Evolutionary conservation across 2,329 filamentous ascomycete genomes (phyloP).

Genomic region (Didymella exigua): DNA sequence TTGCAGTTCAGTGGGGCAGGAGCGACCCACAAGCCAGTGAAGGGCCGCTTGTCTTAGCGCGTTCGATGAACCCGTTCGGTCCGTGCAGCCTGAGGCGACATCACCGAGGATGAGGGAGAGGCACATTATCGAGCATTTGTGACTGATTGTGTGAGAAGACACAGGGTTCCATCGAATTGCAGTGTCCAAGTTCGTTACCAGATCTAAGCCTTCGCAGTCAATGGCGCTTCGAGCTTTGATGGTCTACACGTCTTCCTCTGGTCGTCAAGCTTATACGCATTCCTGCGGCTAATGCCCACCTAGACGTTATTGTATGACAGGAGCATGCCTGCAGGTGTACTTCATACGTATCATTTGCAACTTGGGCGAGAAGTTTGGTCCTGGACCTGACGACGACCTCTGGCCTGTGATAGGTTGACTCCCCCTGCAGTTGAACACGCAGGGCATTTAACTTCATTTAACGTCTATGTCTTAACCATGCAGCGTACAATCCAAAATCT

Average conservation of each 20-base stretch:
- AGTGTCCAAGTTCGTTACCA: background rate
- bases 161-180: background rate
- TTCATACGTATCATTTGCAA: background rate
- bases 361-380: background rate
- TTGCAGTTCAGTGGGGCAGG: slow-evolving; percentile 25
- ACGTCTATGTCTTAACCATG: no score
- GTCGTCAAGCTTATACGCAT: background rate
- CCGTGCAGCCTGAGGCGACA: slow-evolving; percentile 22
- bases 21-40: slow-evolving; percentile 1
- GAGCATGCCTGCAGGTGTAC: background rate
- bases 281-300: background rate
- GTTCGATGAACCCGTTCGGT: slow-evolving; percentile 9
- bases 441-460: background rate
- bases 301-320: background rate
- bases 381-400: no score
- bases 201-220: background rate
- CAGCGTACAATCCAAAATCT: no score
- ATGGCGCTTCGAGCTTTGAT: background rate
- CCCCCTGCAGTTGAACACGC: background rate
- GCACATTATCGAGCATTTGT: background rate
- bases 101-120: background rate
- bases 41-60: slow-evolving; percentile 21
- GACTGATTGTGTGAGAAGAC: background rate
- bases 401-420: background rate
- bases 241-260: background rate